Percentiles rank a stretch among this genome's conserved stretches.
phyloP scores from a whole-genome alignment of 306 rosid genomes.

The Corylus americana region DNA sequence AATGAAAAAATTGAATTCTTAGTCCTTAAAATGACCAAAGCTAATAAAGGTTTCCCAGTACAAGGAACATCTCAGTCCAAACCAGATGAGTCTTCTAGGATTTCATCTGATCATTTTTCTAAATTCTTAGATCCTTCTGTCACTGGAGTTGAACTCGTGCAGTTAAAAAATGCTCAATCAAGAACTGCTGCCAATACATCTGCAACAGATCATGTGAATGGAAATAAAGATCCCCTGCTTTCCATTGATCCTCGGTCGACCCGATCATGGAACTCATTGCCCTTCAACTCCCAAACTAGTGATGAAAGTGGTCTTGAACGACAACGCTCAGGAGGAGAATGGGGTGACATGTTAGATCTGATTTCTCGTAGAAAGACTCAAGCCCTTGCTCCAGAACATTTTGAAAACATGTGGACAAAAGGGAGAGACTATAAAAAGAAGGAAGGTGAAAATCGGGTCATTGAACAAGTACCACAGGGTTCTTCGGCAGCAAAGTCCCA shows the following conservation, averaged over 20 bases:
- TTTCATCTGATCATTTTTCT: conserved; percentile 63
- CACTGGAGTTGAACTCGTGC: conserved; percentile 91
- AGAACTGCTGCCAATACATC: conserved; percentile 34
- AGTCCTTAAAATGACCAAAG: conserved; percentile 65
- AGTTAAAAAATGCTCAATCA: conserved; percentile 62
- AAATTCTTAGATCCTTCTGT: conserved; percentile 74
- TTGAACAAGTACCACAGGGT: conserved; percentile 47
- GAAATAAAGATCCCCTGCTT: conserved; percentile 88
- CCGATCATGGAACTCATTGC: conserved; percentile 70
- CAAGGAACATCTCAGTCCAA: conserved; percentile 50
- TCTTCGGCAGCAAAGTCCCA: conserved; percentile 44
- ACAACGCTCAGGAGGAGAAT: conserved; percentile 70
- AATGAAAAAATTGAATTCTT: conserved; percentile 87
- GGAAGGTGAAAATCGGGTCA: conserved; percentile 52
- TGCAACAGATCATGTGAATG: conserved; percentile 37
- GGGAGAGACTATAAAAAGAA: conserved; percentile 72
- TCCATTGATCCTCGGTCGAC: conserved; percentile 66
- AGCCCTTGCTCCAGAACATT: conserved; percentile 95
- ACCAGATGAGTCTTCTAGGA: conserved; percentile 48
- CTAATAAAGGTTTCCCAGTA: conserved; percentile 45
- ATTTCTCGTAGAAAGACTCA: conserved; percentile 81
- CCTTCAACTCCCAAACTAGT: conserved; percentile 45
- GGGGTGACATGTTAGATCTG: conserved; percentile 88
- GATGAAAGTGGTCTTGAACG: conserved; percentile 51
- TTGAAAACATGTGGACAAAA: conserved; percentile 92